phyloP scores from a whole-genome alignment of 805 yeast species.

The Yarrowia sp. region DNA sequence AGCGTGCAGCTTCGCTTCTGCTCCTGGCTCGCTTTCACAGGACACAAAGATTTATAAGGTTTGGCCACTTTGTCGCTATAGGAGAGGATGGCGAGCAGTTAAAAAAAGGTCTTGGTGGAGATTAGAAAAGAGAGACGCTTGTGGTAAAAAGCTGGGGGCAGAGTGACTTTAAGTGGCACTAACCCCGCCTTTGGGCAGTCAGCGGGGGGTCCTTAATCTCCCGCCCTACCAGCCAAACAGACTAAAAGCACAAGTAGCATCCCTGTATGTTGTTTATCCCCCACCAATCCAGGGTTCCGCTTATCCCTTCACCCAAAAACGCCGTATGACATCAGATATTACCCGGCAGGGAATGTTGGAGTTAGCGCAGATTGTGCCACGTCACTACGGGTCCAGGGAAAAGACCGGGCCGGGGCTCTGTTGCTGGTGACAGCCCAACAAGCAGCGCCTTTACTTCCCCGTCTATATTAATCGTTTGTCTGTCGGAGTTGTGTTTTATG shows the following conservation, averaged over 20 bases:
- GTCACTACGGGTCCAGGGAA: background rate
- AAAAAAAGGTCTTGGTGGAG: background rate
- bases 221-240: background rate
- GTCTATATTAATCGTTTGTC: background rate
- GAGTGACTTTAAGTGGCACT: too few species aligned
- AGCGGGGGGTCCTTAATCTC: background rate
- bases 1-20: conserved; percentile 27
- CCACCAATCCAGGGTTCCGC: conserved; percentile 11
- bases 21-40: conserved; percentile 23
- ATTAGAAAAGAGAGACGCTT: background rate
- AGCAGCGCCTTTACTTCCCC: too few species aligned
- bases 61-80: conserved; percentile 18
- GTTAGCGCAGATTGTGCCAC: conserved; percentile 1
- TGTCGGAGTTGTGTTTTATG: conserved; percentile 10
- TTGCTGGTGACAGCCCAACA: background rate
- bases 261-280: conserved; percentile 17
- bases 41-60: conserved; percentile 19
- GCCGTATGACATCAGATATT: conserved; percentile 4
- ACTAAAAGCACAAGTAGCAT: conserved; percentile 11
- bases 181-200: background rate
- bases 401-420: background rate
- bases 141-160: background rate
- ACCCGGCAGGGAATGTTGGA: conserved; percentile 20
- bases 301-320: background rate
- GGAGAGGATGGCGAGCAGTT: conserved; percentile 5